Evolutionary conservation across 1,284 basidiomycete genomes (phyloP), one percentile per base, ranked within the genome.

Genomic region (Athelia psychrophila): DNA sequence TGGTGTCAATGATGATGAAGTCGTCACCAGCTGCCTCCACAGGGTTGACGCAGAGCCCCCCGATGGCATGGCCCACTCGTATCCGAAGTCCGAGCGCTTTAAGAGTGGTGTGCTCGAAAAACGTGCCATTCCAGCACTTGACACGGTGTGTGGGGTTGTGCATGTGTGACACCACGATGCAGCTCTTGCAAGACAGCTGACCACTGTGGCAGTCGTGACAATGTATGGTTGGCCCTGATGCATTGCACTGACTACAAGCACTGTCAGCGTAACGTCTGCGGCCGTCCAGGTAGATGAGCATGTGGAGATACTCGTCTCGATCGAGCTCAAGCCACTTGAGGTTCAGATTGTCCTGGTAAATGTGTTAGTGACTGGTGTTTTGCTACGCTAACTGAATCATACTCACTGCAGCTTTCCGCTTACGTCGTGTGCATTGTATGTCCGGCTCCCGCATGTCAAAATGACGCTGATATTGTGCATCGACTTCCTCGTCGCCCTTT

Each of bases 1-100:
- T 64, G 4, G 51, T 56, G 51, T 72, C 57, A 9, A 74, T 42
- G 5, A 71, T 57, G 1, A 63, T 51, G 44, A 73, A 69, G 19
- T 32, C 3, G 23, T 16, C 19, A 22, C 33, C 22, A 54, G 53
- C 56, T 1, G 54, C 3, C 6, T 6, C 6, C 8, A 22, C 18
- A 5, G 59, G 52, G 13, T 49, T 56, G 3, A 44, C 23, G 33
- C 65, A 65, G 2, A 20, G 24, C 2, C 42, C 30, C 1, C 23
- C 33, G 3, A 50, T 38, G 0, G 38, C 18, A 36, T 66, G 64
- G 2, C 66, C 64, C 2, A 65, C 52, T 24, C 64, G 64, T 6
- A 65, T 50, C 23, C 56, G 54, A 2, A 65, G 54, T 1, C 63
- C 62, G 1, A 64, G 50, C 2, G 24, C 44, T 19, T 52, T 46